A percentile compares a stretch with the other conserved stretches of the same genome.
Conservation (phyloP, 2,329 filamentous ascomycete genomes). For the Ampelomyces quisqualis region DNA sequence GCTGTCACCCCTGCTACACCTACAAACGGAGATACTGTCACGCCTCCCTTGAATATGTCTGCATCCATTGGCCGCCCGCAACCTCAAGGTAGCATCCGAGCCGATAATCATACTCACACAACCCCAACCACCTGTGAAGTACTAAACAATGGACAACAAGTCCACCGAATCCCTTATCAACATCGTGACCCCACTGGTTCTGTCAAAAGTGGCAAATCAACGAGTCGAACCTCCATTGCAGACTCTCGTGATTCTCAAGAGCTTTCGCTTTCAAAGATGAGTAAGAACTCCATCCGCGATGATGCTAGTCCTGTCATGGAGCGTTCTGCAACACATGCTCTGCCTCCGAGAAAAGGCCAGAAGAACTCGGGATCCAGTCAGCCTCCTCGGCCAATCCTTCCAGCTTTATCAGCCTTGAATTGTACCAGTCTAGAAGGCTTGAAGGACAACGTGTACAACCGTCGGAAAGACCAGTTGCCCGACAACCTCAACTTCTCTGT, state of each 20-base stretch:
- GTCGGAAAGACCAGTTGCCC: conserved; percentile 9
- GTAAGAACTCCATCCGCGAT: conserved; percentile 21
- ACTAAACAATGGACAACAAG: conserved; percentile 26
- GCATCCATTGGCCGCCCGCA: conserved; percentile 6
- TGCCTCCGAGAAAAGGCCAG: background rate
- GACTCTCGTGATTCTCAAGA: conserved; percentile 6
- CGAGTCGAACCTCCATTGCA: conserved; percentile 9
- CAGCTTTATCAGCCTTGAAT: conserved; percentile 25
- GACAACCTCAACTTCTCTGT: conserved; percentile 19
- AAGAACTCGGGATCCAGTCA: background rate
- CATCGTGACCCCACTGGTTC: conserved; percentile 10
- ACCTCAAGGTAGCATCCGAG: no score
- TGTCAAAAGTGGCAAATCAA: conserved; percentile 1
- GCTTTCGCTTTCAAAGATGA: conserved; percentile 17
- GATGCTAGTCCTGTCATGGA: conserved; percentile 1
- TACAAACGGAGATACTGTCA: conserved; percentile 15
- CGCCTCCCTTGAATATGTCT: conserved; percentile 8
- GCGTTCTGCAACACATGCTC: background rate
- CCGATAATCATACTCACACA: conserved; percentile 10
- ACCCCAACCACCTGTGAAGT: conserved; percentile 13
- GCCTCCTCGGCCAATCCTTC: conserved; percentile 10
- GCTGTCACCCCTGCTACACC: background rate
- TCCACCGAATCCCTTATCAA: conserved; percentile 34
- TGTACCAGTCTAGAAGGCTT: conserved; percentile 33
- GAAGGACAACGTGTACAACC: conserved; percentile 26